A percentile compares a stretch with the other conserved stretches of the same genome.
These are phyloP conservation scores for Hypomyces rosellus DNA, from an alignment of 2,329 filamentous ascomycete genomes.

Conservation along the genomic window DNA sequence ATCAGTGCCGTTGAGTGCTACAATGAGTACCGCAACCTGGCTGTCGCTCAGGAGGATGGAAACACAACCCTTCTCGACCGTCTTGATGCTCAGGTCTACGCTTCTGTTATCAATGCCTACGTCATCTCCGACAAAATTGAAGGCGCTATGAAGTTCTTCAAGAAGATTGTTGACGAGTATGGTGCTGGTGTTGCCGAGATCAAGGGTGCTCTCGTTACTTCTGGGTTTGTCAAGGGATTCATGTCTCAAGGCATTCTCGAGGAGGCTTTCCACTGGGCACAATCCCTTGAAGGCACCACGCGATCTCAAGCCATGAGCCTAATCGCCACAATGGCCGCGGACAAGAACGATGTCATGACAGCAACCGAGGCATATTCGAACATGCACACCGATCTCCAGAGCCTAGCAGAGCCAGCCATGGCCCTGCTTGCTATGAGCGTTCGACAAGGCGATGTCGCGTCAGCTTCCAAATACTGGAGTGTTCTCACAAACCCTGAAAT, in stretches of 20 bases:
- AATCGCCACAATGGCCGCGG: conserved; percentile 73
- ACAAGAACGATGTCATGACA: conserved; percentile 63
- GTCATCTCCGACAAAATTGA: conserved; percentile 72
- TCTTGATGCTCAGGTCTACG: conserved; percentile 79
- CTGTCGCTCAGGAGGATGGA: conserved; percentile 77
- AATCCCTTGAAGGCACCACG: conserved; percentile 52
- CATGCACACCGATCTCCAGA: conserved; percentile 45
- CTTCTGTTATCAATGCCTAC: conserved; percentile 86
- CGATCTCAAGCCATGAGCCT: conserved; percentile 60
- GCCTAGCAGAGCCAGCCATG: conserved; percentile 56
- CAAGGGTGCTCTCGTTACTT: conserved; percentile 63
- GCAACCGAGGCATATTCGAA: conserved; percentile 61
- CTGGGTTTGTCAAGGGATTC: conserved; percentile 74
- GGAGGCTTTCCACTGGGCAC: conserved; percentile 69
- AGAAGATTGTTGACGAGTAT: conserved; percentile 64
- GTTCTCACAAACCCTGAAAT: conserved; percentile 59
- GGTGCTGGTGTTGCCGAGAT: conserved; percentile 54
- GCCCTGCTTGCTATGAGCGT: conserved; percentile 84
- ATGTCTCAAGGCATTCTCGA: conserved; percentile 63
- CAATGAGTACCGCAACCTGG: conserved; percentile 85
- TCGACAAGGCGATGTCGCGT: conserved; percentile 70
- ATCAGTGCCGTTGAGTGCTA: conserved; percentile 89
- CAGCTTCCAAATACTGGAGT: conserved; percentile 75
- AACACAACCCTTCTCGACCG: conserved; percentile 61
- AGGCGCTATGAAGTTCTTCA: conserved; percentile 78